Evolutionary conservation across 495 filamentous ascomycete species (phyloP).

Genomic region (Xylaria nigripes): DNA sequence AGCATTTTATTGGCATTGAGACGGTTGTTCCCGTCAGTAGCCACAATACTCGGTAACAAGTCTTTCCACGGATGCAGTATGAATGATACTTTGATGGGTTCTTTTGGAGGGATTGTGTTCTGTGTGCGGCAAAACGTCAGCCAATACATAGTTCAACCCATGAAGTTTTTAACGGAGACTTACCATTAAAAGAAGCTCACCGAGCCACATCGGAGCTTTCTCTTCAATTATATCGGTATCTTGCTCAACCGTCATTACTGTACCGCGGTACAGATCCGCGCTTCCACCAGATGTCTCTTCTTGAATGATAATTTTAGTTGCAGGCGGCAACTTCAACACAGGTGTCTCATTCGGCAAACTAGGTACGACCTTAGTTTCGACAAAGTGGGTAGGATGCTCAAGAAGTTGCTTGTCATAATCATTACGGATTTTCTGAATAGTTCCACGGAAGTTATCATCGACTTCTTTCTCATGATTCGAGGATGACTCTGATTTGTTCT

Average conservation of each 20-base stretch:
- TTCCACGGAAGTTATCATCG: conserved; percentile 74
- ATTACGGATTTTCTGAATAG: conserved; percentile 66
- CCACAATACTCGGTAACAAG: conserved; percentile 58
- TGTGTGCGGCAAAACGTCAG: conserved; percentile 27
- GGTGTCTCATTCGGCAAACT: conserved; percentile 80
- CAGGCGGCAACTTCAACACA: conserved; percentile 65
- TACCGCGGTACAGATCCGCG: conserved; percentile 85
- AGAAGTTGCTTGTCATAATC: conserved; percentile 64
- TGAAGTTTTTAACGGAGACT: conserved; percentile 1
- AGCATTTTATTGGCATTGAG: conserved; percentile 97
- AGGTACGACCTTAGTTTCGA: conserved; percentile 64
- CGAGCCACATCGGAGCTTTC: conserved; percentile 81
- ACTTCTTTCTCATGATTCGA: conserved; percentile 80
- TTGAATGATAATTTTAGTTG: conserved; percentile 85
- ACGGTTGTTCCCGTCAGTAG: conserved; percentile 66
- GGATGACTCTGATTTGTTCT: conserved; percentile 43
- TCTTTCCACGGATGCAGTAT: conserved; percentile 79
- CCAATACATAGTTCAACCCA: neutral
- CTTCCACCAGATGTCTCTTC: conserved; percentile 90
- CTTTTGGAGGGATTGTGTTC: conserved; percentile 79
- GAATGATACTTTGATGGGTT: conserved; percentile 90
- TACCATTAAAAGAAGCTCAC: conserved; percentile 77
- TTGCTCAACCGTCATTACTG: conserved; percentile 62
- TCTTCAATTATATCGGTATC: conserved; percentile 81
- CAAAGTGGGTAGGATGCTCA: conserved; percentile 42